Evolutionary conservation across 805 yeast species (phyloP).

Genomic region (Vanderwaltozyma tropicalis): DNA sequence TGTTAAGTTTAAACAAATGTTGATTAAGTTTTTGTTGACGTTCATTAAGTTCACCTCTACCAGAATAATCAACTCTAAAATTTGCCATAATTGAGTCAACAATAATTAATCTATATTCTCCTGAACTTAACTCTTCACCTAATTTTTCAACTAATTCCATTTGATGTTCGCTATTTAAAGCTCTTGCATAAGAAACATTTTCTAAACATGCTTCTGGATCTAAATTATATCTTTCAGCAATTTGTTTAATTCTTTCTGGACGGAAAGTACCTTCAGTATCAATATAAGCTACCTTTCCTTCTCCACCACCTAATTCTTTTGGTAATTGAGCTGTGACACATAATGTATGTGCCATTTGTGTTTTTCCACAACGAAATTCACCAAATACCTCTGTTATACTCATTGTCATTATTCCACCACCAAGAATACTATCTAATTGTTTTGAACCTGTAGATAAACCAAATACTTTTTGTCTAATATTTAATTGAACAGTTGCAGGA

Average conservation of each 20-base stretch:
- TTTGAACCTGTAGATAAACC: slow-evolving; percentile 63
- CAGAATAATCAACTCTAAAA: slow-evolving; percentile 68
- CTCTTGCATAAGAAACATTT: slow-evolving; percentile 66
- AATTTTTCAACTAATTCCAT: slow-evolving; percentile 59
- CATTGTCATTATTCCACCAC: slow-evolving; percentile 72
- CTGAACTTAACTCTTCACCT: slow-evolving; percentile 56
- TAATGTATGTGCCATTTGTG: slow-evolving; percentile 71
- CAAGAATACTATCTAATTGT: slow-evolving; percentile 55
- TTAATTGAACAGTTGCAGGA: slow-evolving; percentile 61
- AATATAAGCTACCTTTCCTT: slow-evolving; percentile 68
- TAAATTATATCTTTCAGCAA: slow-evolving; percentile 58
- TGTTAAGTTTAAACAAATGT: slow-evolving; percentile 39
- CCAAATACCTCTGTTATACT: slow-evolving; percentile 73
- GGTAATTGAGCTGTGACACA: slow-evolving; percentile 72
- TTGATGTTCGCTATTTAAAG: slow-evolving; percentile 71
- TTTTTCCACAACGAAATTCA: slow-evolving; percentile 71
- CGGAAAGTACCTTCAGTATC: slow-evolving; percentile 79
- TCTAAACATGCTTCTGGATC: slow-evolving; percentile 62
- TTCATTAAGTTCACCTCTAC: slow-evolving; percentile 69
- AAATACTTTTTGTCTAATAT: slow-evolving; percentile 51
- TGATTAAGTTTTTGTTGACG: slow-evolving; percentile 63
- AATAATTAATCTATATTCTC: slow-evolving; percentile 49
- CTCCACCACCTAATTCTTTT: slow-evolving; percentile 63
- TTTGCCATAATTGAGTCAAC: slow-evolving; percentile 73
- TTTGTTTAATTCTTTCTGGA: slow-evolving; percentile 54